A percentile compares a stretch with the other conserved stretches of the same genome.
These are phyloP conservation scores for Metschnikowia borealis DNA, from an alignment of 805 yeast species.

Conservation along the genomic window DNA sequence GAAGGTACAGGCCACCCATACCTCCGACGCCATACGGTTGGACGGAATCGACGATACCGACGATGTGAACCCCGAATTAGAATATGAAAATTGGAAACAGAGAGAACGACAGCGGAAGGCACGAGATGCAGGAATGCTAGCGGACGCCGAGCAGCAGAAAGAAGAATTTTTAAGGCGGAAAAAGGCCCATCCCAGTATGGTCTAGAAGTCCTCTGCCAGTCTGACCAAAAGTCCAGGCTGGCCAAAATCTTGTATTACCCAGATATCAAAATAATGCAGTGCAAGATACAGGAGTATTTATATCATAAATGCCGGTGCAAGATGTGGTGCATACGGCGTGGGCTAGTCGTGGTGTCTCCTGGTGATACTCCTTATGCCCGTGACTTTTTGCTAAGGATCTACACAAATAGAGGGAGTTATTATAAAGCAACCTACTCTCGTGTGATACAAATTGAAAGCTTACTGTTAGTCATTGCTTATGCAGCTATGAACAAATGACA, in stretches of 20 bases:
- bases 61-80: conserved; percentile 49
- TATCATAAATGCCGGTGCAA: too few relatives aligned
- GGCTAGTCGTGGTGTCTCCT: too few relatives aligned
- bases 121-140: conserved; percentile 34
- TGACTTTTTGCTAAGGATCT: background rate
- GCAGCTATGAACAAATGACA: background rate
- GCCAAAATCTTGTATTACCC: too few relatives aligned
- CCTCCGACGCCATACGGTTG: conserved; percentile 16
- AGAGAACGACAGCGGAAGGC: conserved; percentile 36
- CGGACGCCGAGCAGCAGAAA: conserved; percentile 26
- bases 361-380: too few relatives aligned
- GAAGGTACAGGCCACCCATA: conserved; percentile 4
- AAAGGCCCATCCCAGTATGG: background rate
- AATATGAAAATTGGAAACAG: conserved; percentile 36
- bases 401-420: background rate
- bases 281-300: too few relatives aligned
- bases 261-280: too few relatives aligned
- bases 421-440: background rate
- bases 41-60: conserved; percentile 56
- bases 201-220: too few relatives aligned
- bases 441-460: background rate
- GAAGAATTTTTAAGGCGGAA: conserved; percentile 27
- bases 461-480: background rate
- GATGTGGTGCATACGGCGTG: too few relatives aligned
- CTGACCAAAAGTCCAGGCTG: too few relatives aligned